These are phyloP conservation scores for Trichophyton equinum DNA, from an alignment of 2,329 filamentous ascomycete genomes.

Conservation along the genomic window DNA sequence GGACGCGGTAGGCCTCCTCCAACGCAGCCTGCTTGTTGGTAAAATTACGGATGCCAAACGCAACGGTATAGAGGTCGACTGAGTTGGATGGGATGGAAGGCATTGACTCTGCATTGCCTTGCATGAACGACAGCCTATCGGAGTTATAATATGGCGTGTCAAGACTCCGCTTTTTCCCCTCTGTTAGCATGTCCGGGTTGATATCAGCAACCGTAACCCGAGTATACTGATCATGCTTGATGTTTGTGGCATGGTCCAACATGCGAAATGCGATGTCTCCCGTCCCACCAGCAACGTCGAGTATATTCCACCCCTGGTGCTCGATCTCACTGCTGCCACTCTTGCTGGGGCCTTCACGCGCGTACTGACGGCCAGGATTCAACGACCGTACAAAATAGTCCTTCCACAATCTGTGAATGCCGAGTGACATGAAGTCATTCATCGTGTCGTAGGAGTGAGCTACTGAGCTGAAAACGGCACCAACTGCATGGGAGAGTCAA, in stretches of 20 bases:
- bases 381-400: constrained; percentile 89
- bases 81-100: constrained; percentile 50
- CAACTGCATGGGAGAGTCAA: constrained; percentile 40
- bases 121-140: constrained; percentile 56
- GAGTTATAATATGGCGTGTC: constrained; percentile 46
- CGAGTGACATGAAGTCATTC: constrained; percentile 98
- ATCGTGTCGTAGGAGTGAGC: constrained; percentile 91
- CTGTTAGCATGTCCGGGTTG: constrained; percentile 85
- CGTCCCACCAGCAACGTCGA: constrained; percentile 93
- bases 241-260: constrained; percentile 69
- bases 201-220: constrained; percentile 90
- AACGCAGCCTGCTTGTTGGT: constrained; percentile 78
- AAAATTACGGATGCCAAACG: constrained; percentile 96
- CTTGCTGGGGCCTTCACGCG: constrained; percentile 18
- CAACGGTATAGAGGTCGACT: constrained; percentile 94
- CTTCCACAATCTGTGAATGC: constrained; percentile 93
- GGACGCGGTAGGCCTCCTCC: constrained; percentile 68
- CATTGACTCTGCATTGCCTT: constrained; percentile 79
- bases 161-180: constrained; percentile 67
- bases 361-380: constrained; percentile 57
- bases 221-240: constrained; percentile 68
- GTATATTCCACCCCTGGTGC: constrained; percentile 53
- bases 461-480: constrained; percentile 86
- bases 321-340: constrained; percentile 3
- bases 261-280: constrained; percentile 97